Base-by-base conservation (phyloP, 371 early-diverging fungal genomes). In the Blakeslea trispora region DNA sequence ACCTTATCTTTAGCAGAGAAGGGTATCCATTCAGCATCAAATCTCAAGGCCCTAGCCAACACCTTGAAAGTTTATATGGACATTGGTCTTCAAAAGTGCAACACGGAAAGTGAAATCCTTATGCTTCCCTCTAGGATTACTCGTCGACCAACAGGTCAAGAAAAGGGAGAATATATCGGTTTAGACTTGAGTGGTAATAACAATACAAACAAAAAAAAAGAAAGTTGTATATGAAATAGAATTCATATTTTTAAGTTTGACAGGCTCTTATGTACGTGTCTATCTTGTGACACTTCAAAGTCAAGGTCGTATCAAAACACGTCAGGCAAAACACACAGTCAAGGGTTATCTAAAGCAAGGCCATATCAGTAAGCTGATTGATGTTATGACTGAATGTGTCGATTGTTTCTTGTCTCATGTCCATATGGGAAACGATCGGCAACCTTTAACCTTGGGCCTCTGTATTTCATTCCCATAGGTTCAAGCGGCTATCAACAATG, bases 121-220 rank as follows among this genome's bases (percentile, higher is more conserved):
- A 91, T 91, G 92, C 75, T 79, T 17, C 74, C 79, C 8, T 72
- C 76, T 37, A 75, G 74, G 74, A 64, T 79, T n/a, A 44, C 50
- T 10, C 40, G 54, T 18, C 76, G 70, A n/a, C 93, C 95, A 23
- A 85, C 84, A 5, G 95, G 94, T 24, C 77, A 83, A 64, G 97
- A 96, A 68, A 81, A 71, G 13, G 97, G 96, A 41, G 82, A 86
- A 37, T 93, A 81, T 69, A 75, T 96, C 46, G 94, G 94, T 14
- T 76, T 98, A 40, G 98, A 98, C 66, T 74, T 98, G 18, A 96
- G 94, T 50, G 97, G 98, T 72, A 74, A n/a, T n/a, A n/a, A n/a
- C n/a, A n/a, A n/a, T n/a, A n/a, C n/a, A n/a, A n/a, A n/a, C n/a
- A n/a, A n/a, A n/a, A n/a, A n/a, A n/a, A n/a, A n/a, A n/a, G n/a